Evolutionary conservation across 495 filamentous ascomycete species (phyloP).

Genomic region (Neurospora discreta): DNA sequence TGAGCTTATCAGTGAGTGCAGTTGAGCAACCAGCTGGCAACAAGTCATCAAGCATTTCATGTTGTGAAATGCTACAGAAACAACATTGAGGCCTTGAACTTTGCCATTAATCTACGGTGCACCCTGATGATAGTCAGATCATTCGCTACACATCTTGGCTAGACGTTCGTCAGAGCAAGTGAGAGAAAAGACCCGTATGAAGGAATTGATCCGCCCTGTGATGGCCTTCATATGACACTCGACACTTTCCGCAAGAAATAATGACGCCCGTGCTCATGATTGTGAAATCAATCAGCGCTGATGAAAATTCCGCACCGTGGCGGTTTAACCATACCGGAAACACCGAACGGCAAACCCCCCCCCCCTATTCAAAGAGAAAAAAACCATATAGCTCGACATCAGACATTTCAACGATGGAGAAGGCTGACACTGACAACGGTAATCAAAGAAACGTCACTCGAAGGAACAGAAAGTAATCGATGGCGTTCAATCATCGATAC

Average conservation of each 20-base stretch:
- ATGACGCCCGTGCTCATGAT: not conserved
- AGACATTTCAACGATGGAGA: not conserved
- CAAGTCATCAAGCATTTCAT: not conserved
- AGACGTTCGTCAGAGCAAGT: not conserved
- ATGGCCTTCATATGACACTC: not conserved
- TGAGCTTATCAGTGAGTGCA: not conserved
- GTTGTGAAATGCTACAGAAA: not conserved
- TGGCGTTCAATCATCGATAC: not conserved
- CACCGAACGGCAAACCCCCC: not conserved
- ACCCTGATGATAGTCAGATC: not conserved
- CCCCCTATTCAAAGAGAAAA: too few relatives aligned
- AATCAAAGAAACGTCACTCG: not conserved
- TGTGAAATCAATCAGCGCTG: not conserved
- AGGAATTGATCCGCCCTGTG: not conserved
- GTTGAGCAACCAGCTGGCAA: not conserved
- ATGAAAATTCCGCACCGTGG: not conserved
- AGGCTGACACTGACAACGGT: not conserved
- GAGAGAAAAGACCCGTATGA: not conserved
- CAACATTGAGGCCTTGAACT: not conserved
- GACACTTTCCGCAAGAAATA: not conserved
- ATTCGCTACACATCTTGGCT: not conserved
- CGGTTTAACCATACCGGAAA: not conserved
- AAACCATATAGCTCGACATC: not conserved
- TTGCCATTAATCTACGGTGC: not conserved
- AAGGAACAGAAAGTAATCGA: not conserved